Base-by-base conservation (phyloP, 371 early-diverging fungal species). In the Batkoa obscura region DNA sequence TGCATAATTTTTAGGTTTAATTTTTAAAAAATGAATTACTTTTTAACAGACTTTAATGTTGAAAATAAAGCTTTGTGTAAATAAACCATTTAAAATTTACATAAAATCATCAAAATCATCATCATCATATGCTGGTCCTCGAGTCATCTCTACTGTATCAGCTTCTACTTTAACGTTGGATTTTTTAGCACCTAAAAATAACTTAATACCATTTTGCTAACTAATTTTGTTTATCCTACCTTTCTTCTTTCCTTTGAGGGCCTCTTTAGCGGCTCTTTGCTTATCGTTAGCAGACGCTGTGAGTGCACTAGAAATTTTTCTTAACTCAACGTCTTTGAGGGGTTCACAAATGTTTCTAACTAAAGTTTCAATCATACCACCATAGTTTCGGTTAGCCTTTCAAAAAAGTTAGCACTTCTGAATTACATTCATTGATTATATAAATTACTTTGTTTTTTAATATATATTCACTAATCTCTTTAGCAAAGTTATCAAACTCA, bases 281-380 rank as follows among this genome's bases (percentile, higher is more conserved):
- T 94, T 92, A 65, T 92, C 94, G 64, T 88, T 90, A 50, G 88
- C 87, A 59, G 92, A 67, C 3, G 81, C 76, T 2, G 83, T 82
- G 60, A 92, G 62, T 2, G 84, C 67, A 49, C 84, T 75, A 5
- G 89, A 69, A 17, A 84, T 66, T 62, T 84, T 82, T 62, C 85
- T 80, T 2, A 88, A 78, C 60, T 90, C 93, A 23, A 78, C 76
- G 56, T 90, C 85, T 58, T 80, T 83, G 39, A 87, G 71, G 3
- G 87, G 80, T n/a, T 70, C 71, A 34, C 78, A 70, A 47, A 91
- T 72, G 55, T 88, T 85, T 54, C 87, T 81, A 45, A 87, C 64
- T 32, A 92, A 72, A 52, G 71, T 72, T 50, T 91, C 89, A 55
- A 91, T 67, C 63, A 94, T 89, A 50, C 68, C 62, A 0, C 66